Conservation (phyloP, 2,329 filamentous ascomycete species). For the Colletotrichum abscissum region DNA sequence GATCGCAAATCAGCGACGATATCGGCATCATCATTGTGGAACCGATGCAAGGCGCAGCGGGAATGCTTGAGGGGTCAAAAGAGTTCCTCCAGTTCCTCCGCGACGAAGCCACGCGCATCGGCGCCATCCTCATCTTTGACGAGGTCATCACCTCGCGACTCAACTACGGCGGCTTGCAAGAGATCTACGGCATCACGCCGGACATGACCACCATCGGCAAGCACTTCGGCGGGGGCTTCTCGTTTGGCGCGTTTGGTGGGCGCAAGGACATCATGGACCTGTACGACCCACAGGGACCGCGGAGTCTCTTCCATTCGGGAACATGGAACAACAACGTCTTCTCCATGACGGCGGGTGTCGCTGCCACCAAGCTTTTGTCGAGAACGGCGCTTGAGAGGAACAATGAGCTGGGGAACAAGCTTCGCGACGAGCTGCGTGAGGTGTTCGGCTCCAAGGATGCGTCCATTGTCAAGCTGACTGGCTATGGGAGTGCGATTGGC, state of each 20-base stretch:
- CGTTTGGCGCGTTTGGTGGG: constrained; percentile 76
- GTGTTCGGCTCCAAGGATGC: constrained; percentile 6
- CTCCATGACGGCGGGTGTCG: constrained; percentile 35
- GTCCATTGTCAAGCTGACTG: constrained; percentile 18
- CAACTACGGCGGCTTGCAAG: constrained; percentile 59
- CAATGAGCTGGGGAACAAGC: constrained; percentile 12
- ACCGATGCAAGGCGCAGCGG: constrained; percentile 72
- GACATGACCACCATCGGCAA: constrained; percentile 76
- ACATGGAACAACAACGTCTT: constrained; percentile 38
- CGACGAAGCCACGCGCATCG: constrained; percentile 39
- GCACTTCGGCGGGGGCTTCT: constrained; percentile 73
- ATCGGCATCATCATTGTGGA: constrained; percentile 75
- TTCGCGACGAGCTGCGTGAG: constrained; percentile 15
- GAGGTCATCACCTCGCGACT: constrained; percentile 78
- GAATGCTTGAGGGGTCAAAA: constrained; percentile 61
- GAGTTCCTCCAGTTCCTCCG: constrained; percentile 54
- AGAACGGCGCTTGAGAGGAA: constrained; percentile 24
- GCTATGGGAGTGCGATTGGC: constrained; percentile 30
- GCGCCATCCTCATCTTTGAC: constrained; percentile 73
- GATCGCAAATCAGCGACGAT: constrained; percentile 55
- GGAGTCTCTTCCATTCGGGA: constrained; percentile 34
- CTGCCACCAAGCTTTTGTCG: constrained; percentile 31
- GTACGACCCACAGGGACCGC: constrained; percentile 60
- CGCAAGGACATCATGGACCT: constrained; percentile 66
- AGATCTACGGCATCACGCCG: constrained; percentile 57